Evolutionary conservation across 2,329 filamentous ascomycete species (phyloP).

Genomic region (Fusarium sp.): DNA sequence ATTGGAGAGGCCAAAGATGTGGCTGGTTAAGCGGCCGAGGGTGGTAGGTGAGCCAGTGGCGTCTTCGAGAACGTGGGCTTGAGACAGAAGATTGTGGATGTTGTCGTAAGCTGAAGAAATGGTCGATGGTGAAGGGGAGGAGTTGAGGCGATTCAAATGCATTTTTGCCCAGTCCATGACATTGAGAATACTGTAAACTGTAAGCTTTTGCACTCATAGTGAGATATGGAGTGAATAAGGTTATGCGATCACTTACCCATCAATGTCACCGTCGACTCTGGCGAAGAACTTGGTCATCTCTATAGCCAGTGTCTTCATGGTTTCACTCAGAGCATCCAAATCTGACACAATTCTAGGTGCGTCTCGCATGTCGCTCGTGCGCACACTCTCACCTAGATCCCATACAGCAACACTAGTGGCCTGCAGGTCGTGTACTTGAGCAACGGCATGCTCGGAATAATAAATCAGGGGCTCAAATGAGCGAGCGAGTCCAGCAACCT

Average conservation of each 20-base stretch:
- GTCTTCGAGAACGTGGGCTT: slow-evolving; percentile 73
- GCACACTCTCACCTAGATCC: slow-evolving; percentile 93
- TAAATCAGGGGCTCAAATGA: slow-evolving; percentile 96
- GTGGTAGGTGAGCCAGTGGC: slow-evolving; percentile 71
- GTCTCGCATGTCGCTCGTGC: slow-evolving; percentile 91
- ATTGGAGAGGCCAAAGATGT: slow-evolving; percentile 83
- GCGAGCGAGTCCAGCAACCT: slow-evolving; percentile 89
- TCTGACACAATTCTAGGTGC: slow-evolving; percentile 88
- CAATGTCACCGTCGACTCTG: slow-evolving; percentile 92
- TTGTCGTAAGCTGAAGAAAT: slow-evolving; percentile 85
- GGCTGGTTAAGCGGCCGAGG: slow-evolving; percentile 78
- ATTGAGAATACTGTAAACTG: slow-evolving; percentile 77
- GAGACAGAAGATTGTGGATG: slow-evolving; percentile 82
- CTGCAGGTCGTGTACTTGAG: slow-evolving; percentile 89
- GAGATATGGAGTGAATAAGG: not conserved
- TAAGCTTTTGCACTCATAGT: slow-evolving; percentile 9
- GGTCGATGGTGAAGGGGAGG: slow-evolving; percentile 68
- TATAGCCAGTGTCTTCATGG: slow-evolving; percentile 84
- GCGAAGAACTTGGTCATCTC: slow-evolving; percentile 95
- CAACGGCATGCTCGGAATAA: slow-evolving; percentile 90
- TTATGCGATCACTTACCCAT: slow-evolving; percentile 69
- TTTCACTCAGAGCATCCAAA: slow-evolving; percentile 88
- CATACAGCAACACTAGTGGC: slow-evolving; percentile 94
- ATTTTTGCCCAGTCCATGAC: slow-evolving; percentile 97
- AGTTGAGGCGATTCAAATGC: slow-evolving; percentile 81